Base-by-base conservation (phyloP, 2,329 filamentous ascomycete species). In the Alternaria sp. region DNA sequence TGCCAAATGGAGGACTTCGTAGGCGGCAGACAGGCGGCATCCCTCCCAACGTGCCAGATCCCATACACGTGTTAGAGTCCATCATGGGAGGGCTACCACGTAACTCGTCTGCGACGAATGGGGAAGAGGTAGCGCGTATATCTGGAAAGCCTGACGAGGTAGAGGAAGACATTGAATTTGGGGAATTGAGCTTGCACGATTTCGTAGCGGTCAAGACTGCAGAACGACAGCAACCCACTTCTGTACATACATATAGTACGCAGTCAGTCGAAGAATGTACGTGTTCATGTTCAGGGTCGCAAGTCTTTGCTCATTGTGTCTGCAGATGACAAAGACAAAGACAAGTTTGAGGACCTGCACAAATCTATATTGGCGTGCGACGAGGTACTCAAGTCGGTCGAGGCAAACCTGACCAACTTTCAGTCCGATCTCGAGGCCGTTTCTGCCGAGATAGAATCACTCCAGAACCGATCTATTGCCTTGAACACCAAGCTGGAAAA, bases 341-440 rank as follows among this genome's bases (percentile, higher is more conserved):
- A 90, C 72, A 94, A 90, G 72, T 96, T 96, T 70, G 90, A 97
- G 78, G 93, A 96, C 57, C 84, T 99, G 42, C 95, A 98, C 79
- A 88, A 87, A 71, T 96, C 94, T 4, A 98, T 99, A 71, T 73
- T 84, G 41, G 91, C 92, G 51, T 99, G 94, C 81, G 95, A 99
- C 79, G 91, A 96, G 75, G 92, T 98, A 51, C 86, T 98, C 46
- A 91, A 89, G 78, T 97, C 94, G 0, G 95, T 99, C 55, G 94
- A 99, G 81, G 89, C 88, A 32, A 98, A 97, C 76, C 84, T 99
- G 54, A 91, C 91, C 38, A 94, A 90, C 77, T 99, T 99, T 75
- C 93, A 96, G 75, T 91, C 93, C 61, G 96, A 99, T 78, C 87
- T 99, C 11, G 94, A 93, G 8, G 87, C 89, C 14, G 95, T 99